A percentile compares a stretch with the other conserved stretches of the same genome.
Conservation (phyloP, 371 early-diverging fungal genomes). For the Saksenaea vasiformis region DNA sequence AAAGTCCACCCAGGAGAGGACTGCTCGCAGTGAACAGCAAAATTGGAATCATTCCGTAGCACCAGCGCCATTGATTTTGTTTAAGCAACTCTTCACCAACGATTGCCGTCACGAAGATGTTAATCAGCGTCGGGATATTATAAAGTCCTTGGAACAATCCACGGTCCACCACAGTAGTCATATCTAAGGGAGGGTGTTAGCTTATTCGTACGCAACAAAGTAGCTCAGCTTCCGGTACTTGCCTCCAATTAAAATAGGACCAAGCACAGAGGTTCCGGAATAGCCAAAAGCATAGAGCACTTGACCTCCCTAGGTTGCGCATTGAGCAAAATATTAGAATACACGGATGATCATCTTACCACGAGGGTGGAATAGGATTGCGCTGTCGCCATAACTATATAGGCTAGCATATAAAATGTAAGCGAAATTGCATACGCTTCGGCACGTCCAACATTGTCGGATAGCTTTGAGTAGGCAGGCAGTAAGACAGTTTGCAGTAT, state of each 20-base stretch:
- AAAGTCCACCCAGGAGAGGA: constrained; percentile 16
- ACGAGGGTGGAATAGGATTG: constrained; percentile 21
- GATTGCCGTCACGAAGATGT: constrained; percentile 30
- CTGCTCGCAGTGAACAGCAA: constrained; percentile 6
- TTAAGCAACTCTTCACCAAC: constrained; percentile 26
- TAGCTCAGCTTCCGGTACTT: neutral
- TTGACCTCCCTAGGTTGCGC: constrained; percentile 29
- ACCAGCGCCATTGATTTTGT: constrained; percentile 29
- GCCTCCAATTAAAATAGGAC: constrained; percentile 46
- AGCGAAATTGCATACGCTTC: constrained; percentile 20
- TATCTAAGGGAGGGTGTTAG: constrained; percentile 16
- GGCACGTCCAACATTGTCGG: constrained; percentile 29
- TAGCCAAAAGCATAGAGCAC: constrained; percentile 40
- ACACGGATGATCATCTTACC: constrained; percentile 8
- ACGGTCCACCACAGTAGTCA: constrained; percentile 34
- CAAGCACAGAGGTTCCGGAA: constrained; percentile 31
- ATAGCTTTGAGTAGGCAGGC: constrained; percentile 32
- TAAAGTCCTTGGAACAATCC: constrained; percentile 43
- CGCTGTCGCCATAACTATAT: constrained; percentile 23
- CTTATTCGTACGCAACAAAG: no score
- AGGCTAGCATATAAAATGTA: constrained; percentile 17
- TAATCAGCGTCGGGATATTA: constrained; percentile 30
- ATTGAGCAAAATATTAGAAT: neutral
- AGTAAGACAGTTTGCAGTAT: constrained; percentile 28
- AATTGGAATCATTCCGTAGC: constrained; percentile 24